Percentiles rank a stretch among this genome's conserved stretches.
Conservation (phyloP, 129 eudicot species). For the Rutidosis leptorrhynchoides region DNA sequence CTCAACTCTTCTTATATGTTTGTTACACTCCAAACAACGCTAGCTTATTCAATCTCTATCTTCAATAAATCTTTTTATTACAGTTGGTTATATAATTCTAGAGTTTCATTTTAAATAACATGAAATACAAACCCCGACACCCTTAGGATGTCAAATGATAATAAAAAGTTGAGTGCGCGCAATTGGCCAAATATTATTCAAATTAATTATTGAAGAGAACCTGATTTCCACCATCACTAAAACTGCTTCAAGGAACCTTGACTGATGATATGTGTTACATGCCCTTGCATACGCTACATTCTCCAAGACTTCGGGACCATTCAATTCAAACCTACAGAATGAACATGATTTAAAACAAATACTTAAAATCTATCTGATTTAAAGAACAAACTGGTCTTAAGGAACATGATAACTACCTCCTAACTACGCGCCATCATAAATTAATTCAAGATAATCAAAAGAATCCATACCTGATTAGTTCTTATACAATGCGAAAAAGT, state of each 20-base stretch:
- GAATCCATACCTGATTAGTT: slow-evolving; percentile 67
- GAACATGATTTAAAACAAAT: not conserved
- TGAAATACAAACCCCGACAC: no score
- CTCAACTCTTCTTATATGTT: no score
- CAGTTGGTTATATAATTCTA: no score
- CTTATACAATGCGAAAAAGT: slow-evolving; percentile 83
- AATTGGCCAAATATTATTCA: no score
- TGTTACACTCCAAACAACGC: no score
- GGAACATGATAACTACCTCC: no score
- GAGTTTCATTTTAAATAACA: no score
- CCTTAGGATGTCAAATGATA: no score
- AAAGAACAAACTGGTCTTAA: not conserved
- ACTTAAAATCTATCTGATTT: not conserved
- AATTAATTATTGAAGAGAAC: slow-evolving; percentile 37
- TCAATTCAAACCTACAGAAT: slow-evolving; percentile 71
- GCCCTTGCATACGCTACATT: slow-evolving; percentile 98
- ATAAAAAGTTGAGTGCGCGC: no score
- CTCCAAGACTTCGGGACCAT: slow-evolving; percentile 88
- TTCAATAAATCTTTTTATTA: no score
- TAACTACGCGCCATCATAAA: slow-evolving; percentile 48
- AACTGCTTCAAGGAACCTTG: slow-evolving; percentile 94
- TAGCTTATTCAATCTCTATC: no score
- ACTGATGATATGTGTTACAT: slow-evolving; percentile 91
- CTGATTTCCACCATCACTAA: slow-evolving; percentile 98
- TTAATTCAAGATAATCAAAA: not conserved